Conservation (phyloP, 2,329 filamentous ascomycete genomes). For the Exserohilum turcica region DNA sequence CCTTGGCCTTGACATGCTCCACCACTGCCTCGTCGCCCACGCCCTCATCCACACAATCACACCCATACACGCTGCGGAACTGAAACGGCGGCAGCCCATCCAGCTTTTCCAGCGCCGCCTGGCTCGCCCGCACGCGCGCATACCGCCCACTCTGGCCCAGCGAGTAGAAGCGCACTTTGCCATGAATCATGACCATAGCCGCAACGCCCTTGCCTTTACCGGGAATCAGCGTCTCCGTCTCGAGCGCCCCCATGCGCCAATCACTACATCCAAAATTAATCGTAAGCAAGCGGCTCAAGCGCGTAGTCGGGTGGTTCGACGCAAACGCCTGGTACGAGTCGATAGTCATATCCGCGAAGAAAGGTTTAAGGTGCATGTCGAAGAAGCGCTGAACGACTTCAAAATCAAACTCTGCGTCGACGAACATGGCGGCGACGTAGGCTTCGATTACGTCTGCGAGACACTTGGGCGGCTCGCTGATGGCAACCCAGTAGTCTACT, state of each 20-base stretch:
- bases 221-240: conserved; percentile 54
- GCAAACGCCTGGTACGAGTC: conserved; percentile 78
- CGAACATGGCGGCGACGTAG: conserved; percentile 86
- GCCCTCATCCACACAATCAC: conserved; percentile 60
- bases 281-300: conserved; percentile 67
- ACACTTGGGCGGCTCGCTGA: conserved; percentile 69
- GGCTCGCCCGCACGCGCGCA: conserved; percentile 72
- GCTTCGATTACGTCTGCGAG: conserved; percentile 89
- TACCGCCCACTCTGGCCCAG: conserved; percentile 69
- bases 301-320: conserved; percentile 80
- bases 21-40: conserved; percentile 4
- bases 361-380: conserved; percentile 71
- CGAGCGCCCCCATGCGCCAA: conserved; percentile 52
- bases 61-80: conserved; percentile 66
- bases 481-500: conserved; percentile 70
- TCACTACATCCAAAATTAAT: conserved; percentile 68
- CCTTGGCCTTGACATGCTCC: conserved; percentile 11
- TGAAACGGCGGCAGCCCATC: conserved; percentile 59
- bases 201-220: conserved; percentile 58
- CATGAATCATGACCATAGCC: conserved; percentile 78
- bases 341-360: conserved; percentile 82
- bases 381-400: conserved; percentile 77
- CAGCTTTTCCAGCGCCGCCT: conserved; percentile 59
- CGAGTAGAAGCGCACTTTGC: conserved; percentile 66
- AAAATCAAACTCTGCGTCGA: conserved; percentile 84